Evolutionary conservation across 2,329 filamentous ascomycete genomes (phyloP), one percentile per base, ranked within the genome.

Genomic region (Uncinocarpus reesii): DNA sequence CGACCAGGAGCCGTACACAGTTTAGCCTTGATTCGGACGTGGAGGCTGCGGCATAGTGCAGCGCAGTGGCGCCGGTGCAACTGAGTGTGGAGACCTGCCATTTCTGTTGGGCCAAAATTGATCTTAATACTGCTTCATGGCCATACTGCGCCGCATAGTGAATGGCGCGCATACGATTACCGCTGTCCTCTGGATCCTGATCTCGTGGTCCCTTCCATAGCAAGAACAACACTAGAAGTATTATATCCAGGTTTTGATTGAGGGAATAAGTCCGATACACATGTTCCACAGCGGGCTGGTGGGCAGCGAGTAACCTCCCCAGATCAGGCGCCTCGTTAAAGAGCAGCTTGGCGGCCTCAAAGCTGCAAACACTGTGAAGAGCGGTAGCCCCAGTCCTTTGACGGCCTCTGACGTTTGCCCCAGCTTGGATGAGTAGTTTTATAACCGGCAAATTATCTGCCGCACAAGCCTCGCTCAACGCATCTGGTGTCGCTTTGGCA

Each of bases 21-120:
- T 36, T 20, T 13, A 38, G 23, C 13, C 10, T 46, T 8, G 23
- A 20, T n/a, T 46, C 5, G 11, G 43, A 31, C 20, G 24, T 21
- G 21, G 34, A 46, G 8, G 15, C 6, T 2, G 32, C n/a, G 16
- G 47, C 47, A 49, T 49, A 36, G n/a, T 42, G 40, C 31, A 49
- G 32, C 11, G 32, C 36, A 4, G 38, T 37, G 13, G 20, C 10
- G 11, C n/a, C 23, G 13, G 7, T 15, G 2, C 16, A 8, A 29
- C 35, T 29, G 2, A 13, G 15, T 6, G 36, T 32, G 15, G 26
- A 31, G 8, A 47, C 20, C 11, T 40, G 35, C 44, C 34, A 38
- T 32, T 18, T 21, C 10, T 41, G 35, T 26, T 31, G 29, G 15
- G 40, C n/a, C 13, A 47, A 11, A 21, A 47, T 38, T 16, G 16